Base-by-base conservation (phyloP, 1,139 yeast species). In the Hyphopichia khmerensis region DNA sequence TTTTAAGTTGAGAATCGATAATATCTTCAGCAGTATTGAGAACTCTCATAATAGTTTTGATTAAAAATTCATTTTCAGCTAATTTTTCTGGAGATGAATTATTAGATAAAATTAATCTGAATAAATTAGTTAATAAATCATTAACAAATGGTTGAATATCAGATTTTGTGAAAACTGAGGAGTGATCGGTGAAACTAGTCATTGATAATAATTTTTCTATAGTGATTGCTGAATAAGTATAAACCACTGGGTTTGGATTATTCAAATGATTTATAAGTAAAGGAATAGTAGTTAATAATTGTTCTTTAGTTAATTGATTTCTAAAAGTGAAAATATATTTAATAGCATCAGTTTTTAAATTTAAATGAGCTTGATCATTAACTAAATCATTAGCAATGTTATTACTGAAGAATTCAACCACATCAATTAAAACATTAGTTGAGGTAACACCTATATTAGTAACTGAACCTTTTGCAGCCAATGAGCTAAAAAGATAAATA, bases 51-150 rank as follows among this genome's bases (percentile, higher is more conserved):
- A 88, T 72, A 50, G 96, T 81, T 59, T 87, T 89, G 82, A 93
- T 86, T 58, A 93, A 71, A 58, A 88, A 93, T 59, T 95, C 99
- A 62, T 95, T 95, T 60, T 93, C 98, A 0, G 98, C 93, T 46
- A 95, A 71, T 59, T 90, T 91, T 60, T 91, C 97, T 0, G 98
- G 97, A 15, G 51, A 44, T 30, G 50, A 51, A 29, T 48, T 44
- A 35, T 43, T 43, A 16, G 43, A 38, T 43, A 82, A 70, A 43
- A 93, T 83, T 41, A 90, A 73, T 36, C 73, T 68, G 54, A 93
- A 87, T 41, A 91, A 69, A 47, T 79, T 84, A 31, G 76, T 73
- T 43, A 93, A 69, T 36, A 91, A 67, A 19, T 78, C 75, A 35
- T 67, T 64, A n/a, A 63, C 52, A 48, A 50, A 68, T 9, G 75